Evolutionary conservation across 2,329 filamentous ascomycete genomes (phyloP).

Genomic region (Aspergillus neoniger): DNA sequence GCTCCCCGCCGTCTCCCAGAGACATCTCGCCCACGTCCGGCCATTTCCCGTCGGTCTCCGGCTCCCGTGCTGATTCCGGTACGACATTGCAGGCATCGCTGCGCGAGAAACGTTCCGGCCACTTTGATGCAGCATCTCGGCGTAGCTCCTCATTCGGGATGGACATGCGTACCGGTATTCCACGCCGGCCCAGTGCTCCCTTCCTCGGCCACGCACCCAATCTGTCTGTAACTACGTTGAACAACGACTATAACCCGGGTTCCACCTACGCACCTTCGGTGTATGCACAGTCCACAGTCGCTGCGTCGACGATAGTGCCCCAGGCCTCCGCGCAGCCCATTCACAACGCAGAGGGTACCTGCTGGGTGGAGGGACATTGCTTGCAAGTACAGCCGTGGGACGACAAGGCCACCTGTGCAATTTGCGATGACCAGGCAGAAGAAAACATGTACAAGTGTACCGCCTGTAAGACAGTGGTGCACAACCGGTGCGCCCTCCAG

Average conservation of each 20-base stretch:
- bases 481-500: constrained; percentile 60
- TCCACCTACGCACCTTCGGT: constrained; percentile 53
- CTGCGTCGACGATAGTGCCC: constrained; percentile 54
- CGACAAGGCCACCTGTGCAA: constrained; percentile 47
- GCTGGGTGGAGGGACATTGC: constrained; percentile 53
- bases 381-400: constrained; percentile 48
- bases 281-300: constrained; percentile 54
- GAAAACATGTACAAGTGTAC: constrained; percentile 55
- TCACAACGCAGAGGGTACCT: constrained; percentile 44
- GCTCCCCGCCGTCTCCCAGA: constrained; percentile 60
- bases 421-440: constrained; percentile 60
- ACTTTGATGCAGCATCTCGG: constrained; percentile 79
- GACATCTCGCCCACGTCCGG: constrained; percentile 73
- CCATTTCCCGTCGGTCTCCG: constrained; percentile 75
- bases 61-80: constrained; percentile 89
- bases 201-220: constrained; percentile 65
- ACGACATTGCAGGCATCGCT: constrained; percentile 83
- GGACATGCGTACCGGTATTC: constrained; percentile 61
- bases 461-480: constrained; percentile 54
- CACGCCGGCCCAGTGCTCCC: constrained; percentile 67
- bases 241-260: constrained; percentile 40
- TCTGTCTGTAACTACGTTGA: constrained; percentile 48
- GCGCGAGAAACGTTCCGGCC: constrained; percentile 89
- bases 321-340: constrained; percentile 42
- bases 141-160: constrained; percentile 91